Evolutionary conservation across 2,329 filamentous ascomycete genomes (phyloP).

Genomic region (Fusarium protoensiforme): DNA sequence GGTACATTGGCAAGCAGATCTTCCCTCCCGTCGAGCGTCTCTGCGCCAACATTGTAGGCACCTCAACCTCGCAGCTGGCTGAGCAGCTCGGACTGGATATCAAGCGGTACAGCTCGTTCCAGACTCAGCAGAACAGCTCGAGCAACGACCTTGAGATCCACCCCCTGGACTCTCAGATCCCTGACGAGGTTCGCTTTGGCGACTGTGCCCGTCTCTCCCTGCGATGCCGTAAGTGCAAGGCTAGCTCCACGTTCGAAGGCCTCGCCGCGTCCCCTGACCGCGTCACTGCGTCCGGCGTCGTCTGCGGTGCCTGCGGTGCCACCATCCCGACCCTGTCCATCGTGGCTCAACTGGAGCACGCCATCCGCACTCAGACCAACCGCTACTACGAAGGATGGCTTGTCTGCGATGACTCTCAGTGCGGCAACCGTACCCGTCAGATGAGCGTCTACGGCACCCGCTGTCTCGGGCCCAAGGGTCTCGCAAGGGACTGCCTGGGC

Average conservation of each 20-base stretch:
- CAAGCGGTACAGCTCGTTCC: slow-evolving; percentile 76
- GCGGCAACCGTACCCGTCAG: slow-evolving; percentile 86
- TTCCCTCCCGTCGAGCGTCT: slow-evolving; percentile 97
- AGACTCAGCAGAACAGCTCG: slow-evolving; percentile 59
- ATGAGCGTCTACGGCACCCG: slow-evolving; percentile 93
- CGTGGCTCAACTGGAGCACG: slow-evolving; percentile 86
- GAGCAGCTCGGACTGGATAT: slow-evolving; percentile 94
- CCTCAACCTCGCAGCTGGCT: slow-evolving; percentile 88
- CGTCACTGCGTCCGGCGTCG: slow-evolving; percentile 79
- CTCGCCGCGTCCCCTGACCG: slow-evolving; percentile 67
- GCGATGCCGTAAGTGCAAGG: slow-evolving; percentile 84
- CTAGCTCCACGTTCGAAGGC: slow-evolving; percentile 79
- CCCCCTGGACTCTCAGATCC: slow-evolving; percentile 93
- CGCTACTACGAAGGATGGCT: slow-evolving; percentile 95
- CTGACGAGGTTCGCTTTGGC: slow-evolving; percentile 89
- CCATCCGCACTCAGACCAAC: slow-evolving; percentile 81
- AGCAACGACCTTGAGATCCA: slow-evolving; percentile 79
- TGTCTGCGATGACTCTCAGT: slow-evolving; percentile 88
- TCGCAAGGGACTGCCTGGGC: slow-evolving; percentile 85
- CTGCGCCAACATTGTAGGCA: slow-evolving; percentile 94
- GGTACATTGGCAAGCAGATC: slow-evolving; percentile 98
- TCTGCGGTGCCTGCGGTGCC: slow-evolving; percentile 76
- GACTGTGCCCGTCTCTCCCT: slow-evolving; percentile 81
- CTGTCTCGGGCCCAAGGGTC: slow-evolving; percentile 87
- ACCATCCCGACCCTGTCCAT: slow-evolving; percentile 77